Base-by-base conservation (phyloP, 208 protist genomes). In the Acanthamoeba quina region DNA sequence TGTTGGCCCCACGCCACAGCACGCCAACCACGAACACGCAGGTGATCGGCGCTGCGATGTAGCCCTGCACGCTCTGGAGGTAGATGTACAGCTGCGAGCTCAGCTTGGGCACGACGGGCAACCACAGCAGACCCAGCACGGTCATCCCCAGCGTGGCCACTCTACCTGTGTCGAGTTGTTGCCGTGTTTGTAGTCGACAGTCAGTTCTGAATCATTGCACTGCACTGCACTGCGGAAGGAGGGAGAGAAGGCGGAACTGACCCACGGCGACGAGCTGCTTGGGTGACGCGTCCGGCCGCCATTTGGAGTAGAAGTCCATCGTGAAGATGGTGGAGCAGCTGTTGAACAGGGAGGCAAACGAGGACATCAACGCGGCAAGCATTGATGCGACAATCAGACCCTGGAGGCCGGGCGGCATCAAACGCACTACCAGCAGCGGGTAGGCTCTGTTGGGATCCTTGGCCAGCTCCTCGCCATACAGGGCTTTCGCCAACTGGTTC, bases 321-420 rank as follows among this genome's bases (percentile, higher is more conserved):
- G 95, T 96, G 64, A 96, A 94, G 31, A 96, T 83, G 29, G 95
- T 96, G 24, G 31, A 62, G 31, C 74, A 89, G 54, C 82, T 94
- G 78, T 96, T 95, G 83, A 96, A 96, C 4, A 96, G 62, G 49
- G 74, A 86, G 13, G 95, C 95, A 21, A 96, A 95, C 7, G 95
- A 96, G 29, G 88, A 95, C 95, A 96, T 96, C 26, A 95, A 52
- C 10, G 95, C 95, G 13, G 95, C 74, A 6, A 96, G 68, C 74
- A 96, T 95, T 3, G 95, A 89, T 3, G 95, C 58, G 7, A 96
- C 62, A 15, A 96, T 52, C 15, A 96, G 37, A 24, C 95, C 95
- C 68, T 83, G 54, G 6, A 95, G 17, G 34, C 95, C 95, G 47
- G 58, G 15, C 10, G 95, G 95, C 66, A 96, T 41, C 9, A 96